These are phyloP conservation scores for Anacardium occidentale DNA, from an alignment of 345 rosid genomes.

Conservation along the genomic window DNA sequence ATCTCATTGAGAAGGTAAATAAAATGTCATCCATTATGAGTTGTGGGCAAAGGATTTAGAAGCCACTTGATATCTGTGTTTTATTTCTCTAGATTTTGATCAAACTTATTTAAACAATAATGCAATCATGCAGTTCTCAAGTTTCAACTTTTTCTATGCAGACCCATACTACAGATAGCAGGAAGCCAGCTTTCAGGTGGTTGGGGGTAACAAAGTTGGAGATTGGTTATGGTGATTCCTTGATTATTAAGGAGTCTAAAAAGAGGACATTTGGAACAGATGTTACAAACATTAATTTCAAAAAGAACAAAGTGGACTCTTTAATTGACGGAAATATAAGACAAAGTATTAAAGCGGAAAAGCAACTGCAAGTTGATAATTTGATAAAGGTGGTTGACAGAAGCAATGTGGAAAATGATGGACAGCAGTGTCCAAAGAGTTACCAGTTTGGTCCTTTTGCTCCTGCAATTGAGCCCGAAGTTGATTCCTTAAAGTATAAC, in stretches of 20 bases:
- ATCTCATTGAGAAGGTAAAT: constrained; percentile 85
- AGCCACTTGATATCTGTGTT: neutral
- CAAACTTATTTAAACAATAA: neutral
- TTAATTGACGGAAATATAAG: constrained; percentile 29
- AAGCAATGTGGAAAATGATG: constrained; percentile 35
- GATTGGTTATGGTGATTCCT: constrained; percentile 31
- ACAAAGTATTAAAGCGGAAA: constrained; percentile 30
- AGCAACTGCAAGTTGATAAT: constrained; percentile 37
- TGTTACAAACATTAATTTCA: constrained; percentile 49
- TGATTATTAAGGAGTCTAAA: constrained; percentile 37
- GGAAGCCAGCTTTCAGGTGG: constrained; percentile 93
- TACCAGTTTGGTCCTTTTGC: constrained; percentile 81
- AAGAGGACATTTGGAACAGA: constrained; percentile 82
- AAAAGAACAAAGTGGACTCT: constrained; percentile 45
- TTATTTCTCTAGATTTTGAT: neutral
- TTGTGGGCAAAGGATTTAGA: neutral
- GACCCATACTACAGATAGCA: constrained; percentile 75
- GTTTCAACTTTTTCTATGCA: constrained; percentile 28
- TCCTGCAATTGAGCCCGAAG: constrained; percentile 39
- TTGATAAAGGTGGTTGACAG: constrained; percentile 23
- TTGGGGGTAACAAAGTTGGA: constrained; percentile 55
- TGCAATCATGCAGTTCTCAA: neutral
- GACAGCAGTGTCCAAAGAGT: constrained; percentile 36
- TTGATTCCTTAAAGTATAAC: constrained; percentile 27
- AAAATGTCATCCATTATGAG: neutral